These are phyloP conservation scores for Leccinum subtestaceum DNA, from an alignment of 768 basidiomycete genomes.

Conservation along the genomic window DNA sequence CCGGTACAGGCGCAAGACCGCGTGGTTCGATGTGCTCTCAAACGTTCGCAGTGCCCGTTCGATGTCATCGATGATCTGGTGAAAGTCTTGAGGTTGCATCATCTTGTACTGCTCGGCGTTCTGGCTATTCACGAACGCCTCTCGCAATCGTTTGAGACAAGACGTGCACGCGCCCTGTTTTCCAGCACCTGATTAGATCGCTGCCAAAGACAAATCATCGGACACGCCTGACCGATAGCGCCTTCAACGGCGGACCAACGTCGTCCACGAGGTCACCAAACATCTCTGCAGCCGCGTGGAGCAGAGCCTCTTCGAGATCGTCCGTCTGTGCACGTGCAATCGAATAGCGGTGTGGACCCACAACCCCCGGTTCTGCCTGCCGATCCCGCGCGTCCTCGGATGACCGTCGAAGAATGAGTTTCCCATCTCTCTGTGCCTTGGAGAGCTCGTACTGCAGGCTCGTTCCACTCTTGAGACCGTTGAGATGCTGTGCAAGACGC, in stretches of 20 bases:
- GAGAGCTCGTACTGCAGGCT: conserved; percentile 81
- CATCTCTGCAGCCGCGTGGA: conserved; percentile 60
- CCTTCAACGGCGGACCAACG: conserved; percentile 71
- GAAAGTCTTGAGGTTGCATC: conserved; percentile 58
- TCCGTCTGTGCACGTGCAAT: conserved; percentile 34
- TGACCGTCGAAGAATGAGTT: conserved; percentile 33
- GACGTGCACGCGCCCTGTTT: conserved; percentile 56
- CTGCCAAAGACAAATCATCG: not conserved
- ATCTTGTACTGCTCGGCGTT: conserved; percentile 31
- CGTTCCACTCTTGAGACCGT: conserved; percentile 82
- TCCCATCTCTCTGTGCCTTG: conserved; percentile 52
- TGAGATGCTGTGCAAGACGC: conserved; percentile 90
- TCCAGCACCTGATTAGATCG: conserved; percentile 6
- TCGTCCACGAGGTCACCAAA: conserved; percentile 81
- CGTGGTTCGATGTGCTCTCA: conserved; percentile 81
- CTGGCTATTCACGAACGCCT: conserved; percentile 53
- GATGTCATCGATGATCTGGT: conserved; percentile 60
- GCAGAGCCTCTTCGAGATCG: conserved; percentile 39
- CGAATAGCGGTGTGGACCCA: conserved; percentile 28
- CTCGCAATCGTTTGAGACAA: conserved; percentile 61
- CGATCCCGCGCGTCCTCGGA: conserved; percentile 16
- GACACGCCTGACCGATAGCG: conserved; percentile 56
- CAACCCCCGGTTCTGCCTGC: conserved; percentile 11
- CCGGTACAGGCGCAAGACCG: conserved; percentile 72
- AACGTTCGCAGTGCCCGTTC: conserved; percentile 69